Conservation (phyloP, 169 alveolate species). For the Eimeria falciformis region DNA sequence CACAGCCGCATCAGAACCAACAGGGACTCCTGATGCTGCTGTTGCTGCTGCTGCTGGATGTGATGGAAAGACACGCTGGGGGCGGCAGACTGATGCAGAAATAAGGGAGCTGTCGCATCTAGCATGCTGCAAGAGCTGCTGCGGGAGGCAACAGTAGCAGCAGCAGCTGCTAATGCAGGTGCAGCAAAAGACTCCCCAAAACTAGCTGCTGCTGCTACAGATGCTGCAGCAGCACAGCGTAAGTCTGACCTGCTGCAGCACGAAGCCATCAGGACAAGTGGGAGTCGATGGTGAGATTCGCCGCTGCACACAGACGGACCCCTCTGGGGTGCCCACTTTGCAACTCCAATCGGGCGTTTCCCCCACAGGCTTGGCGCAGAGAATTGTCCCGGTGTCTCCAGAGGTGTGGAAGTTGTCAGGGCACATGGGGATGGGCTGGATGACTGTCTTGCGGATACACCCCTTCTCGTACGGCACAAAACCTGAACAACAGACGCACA, state of each 20-base stretch:
- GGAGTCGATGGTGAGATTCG: background rate
- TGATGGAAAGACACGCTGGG: background rate
- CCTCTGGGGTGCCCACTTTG: background rate
- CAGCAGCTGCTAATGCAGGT: background rate
- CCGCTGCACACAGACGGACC: slow-evolving; percentile 13
- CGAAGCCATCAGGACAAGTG: slow-evolving; percentile 7
- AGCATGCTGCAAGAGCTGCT: background rate
- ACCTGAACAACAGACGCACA: slow-evolving; percentile 4
- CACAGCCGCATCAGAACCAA: background rate
- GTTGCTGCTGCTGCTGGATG: background rate
- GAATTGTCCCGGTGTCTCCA: background rate
- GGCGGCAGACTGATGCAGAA: background rate
- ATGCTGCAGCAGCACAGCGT: background rate
- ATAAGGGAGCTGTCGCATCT: background rate
- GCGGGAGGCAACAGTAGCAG: background rate
- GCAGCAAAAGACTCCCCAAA: background rate
- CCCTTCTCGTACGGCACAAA: slow-evolving; percentile 71
- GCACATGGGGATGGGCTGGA: slow-evolving; percentile 56
- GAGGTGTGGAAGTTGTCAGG: background rate
- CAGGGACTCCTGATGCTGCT: background rate
- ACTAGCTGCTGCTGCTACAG: background rate
- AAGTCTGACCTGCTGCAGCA: background rate
- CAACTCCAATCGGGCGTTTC: slow-evolving; percentile 3
- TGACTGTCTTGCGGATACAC: slow-evolving; percentile 41
- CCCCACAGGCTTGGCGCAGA: slow-evolving; percentile 9